Base-by-base conservation (phyloP, 306 rosid genomes). In the Mucuna pruriens region DNA sequence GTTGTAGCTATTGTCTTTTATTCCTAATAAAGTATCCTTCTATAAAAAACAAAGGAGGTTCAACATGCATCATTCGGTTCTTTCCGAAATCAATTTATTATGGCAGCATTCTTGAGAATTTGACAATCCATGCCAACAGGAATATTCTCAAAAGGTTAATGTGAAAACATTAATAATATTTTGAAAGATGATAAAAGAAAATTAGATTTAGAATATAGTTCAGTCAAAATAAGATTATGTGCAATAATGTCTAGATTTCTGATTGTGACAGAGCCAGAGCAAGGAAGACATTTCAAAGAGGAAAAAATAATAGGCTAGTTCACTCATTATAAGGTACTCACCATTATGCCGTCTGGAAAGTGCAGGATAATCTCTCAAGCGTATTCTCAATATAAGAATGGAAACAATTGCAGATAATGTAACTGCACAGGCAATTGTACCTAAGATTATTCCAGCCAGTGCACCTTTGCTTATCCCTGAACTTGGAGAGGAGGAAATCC, bases 401-500 rank as follows among this genome's bases (percentile, higher is more conserved):
- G 85, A 78, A 82, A 87, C 89, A 78, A 89, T 19, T 81, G 84
- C 87, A 55, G 98, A 88, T 87, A 92, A 68, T 78, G 71, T 60
- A 74, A 85, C 80, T 29, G 97, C 92, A 77, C 84, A 71, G 1
- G 87, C 94, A 86, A 95, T 70, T 64, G 89, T 81, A 82, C 97
- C 98, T 61, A 93, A 9, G 78, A 93, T 31, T 67, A 92, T 78
- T 79, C 98, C 97, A 73, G 51, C 90, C 82, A 93, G 54, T 64
- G 93, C 93, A 49, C 96, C 94, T 17, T 34, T 90, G 90, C 96
- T 83, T 86, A 93, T n/a, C 44, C 88, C 86, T 34, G 91, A 85
- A 78, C 86, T 86, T 51, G 76, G 2, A 48, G 89, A 26, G 10
- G 66, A 2, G 48, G 7, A 0, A 48, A 5, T 15, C 76, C 0